Evolutionary conservation across 2,329 filamentous ascomycete genomes (phyloP).

Genomic region (Penicillium corylophilum): DNA sequence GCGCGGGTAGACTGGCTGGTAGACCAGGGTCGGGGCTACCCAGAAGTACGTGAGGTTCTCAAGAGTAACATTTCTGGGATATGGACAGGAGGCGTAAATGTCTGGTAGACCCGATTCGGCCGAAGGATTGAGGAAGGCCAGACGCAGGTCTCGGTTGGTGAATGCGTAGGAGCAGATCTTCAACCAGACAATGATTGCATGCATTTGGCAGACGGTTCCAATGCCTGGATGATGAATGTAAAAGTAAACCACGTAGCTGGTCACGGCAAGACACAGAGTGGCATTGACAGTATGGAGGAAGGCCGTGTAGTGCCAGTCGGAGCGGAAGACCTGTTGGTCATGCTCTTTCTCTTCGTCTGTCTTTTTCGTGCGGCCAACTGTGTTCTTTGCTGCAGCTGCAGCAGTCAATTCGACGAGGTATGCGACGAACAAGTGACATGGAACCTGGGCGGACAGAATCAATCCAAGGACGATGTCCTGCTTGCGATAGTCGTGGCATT

Average conservation of each 20-base stretch:
- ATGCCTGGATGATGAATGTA: constrained; percentile 91
- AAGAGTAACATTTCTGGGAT: constrained; percentile 87
- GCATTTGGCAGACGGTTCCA: constrained; percentile 83
- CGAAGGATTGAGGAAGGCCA: constrained; percentile 81
- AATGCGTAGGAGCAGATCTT: constrained; percentile 96
- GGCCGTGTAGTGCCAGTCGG: constrained; percentile 77
- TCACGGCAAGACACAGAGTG: constrained; percentile 73
- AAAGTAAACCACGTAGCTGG: constrained; percentile 84
- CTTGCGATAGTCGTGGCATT: constrained; percentile 80
- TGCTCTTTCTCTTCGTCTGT: constrained; percentile 59
- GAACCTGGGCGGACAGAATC: constrained; percentile 80
- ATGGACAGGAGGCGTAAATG: constrained; percentile 79
- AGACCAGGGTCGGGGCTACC: constrained; percentile 95
- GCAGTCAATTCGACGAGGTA: constrained; percentile 86
- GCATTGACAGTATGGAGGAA: constrained; percentile 81
- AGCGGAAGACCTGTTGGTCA: constrained; percentile 62
- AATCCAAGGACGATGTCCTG: constrained; percentile 75
- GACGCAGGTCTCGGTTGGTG: constrained; percentile 91
- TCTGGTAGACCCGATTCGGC: constrained; percentile 68
- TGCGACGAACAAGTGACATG: constrained; percentile 84
- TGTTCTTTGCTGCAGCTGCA: constrained; percentile 71
- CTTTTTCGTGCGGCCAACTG: constrained; percentile 59
- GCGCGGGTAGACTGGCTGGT: constrained; percentile 93
- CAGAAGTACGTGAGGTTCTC: constrained; percentile 91
- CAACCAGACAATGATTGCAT: constrained; percentile 92